A percentile compares a stretch with the other conserved stretches of the same genome.
phyloP scores from a whole-genome alignment of 1,139 yeast genomes.

The Groenewaldozyma auringiensis region DNA sequence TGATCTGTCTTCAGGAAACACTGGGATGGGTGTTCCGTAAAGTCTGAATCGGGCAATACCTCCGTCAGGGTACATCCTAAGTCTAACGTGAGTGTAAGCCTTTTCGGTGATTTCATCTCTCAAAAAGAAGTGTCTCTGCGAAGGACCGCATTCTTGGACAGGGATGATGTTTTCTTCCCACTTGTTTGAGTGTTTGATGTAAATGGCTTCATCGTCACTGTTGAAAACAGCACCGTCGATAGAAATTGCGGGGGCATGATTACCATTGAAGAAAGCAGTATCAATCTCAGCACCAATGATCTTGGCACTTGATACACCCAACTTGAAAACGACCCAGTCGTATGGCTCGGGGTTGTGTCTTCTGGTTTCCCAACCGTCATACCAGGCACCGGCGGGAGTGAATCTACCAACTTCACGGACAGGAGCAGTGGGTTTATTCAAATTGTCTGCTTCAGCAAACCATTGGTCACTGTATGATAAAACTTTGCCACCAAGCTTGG shows the following conservation, averaged over 20 bases:
- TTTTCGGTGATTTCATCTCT: constrained; percentile 49
- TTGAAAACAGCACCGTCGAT: constrained; percentile 60
- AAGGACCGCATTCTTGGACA: constrained; percentile 77
- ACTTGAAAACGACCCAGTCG: constrained; percentile 75
- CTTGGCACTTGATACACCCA: constrained; percentile 79
- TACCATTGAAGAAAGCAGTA: constrained; percentile 88
- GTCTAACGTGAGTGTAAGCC: constrained; percentile 68
- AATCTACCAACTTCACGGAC: constrained; percentile 73
- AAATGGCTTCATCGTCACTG: constrained; percentile 23
- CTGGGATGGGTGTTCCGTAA: constrained; percentile 73
- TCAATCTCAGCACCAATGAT: constrained; percentile 81
- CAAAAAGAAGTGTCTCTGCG: constrained; percentile 73
- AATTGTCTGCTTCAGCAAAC: constrained; percentile 90
- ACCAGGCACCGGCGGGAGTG: constrained; percentile 89
- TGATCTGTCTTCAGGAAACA: constrained; percentile 42
- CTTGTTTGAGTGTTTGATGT: constrained; percentile 32
- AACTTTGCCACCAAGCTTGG: constrained; percentile 71
- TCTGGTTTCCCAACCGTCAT: constrained; percentile 97
- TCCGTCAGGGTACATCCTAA: constrained; percentile 91
- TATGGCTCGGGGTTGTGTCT: constrained; percentile 78
- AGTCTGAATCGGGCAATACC: constrained; percentile 92
- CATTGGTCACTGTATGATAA: constrained; percentile 74
- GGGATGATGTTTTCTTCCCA: constrained; percentile 65
- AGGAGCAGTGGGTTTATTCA: constrained; percentile 73
- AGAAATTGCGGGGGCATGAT: constrained; percentile 84